Percentiles rank a stretch among this genome's conserved stretches.
Evolutionary conservation across 2,329 filamentous ascomycete genomes (phyloP).

Genomic region (Aureobasidium mangrovei): DNA sequence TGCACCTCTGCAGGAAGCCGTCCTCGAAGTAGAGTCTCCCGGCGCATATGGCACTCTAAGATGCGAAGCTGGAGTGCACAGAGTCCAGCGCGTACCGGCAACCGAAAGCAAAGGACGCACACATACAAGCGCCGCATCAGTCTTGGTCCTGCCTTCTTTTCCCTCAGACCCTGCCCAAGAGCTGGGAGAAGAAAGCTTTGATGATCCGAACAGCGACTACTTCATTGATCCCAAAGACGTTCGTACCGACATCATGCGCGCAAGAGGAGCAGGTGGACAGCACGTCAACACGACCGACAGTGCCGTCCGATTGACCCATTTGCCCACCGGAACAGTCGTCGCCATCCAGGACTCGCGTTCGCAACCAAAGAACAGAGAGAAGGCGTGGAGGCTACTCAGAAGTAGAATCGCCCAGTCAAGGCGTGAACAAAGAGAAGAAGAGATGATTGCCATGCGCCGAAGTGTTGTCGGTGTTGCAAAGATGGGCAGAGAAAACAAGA

Average conservation of each 20-base stretch:
- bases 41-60: constrained; percentile 76
- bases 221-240: constrained; percentile 82
- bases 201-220: constrained; percentile 84
- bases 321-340: constrained; percentile 77
- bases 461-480: constrained; percentile 69
- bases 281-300: constrained; percentile 99
- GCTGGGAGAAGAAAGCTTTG: constrained; percentile 50
- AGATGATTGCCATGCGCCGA: constrained; percentile 63
- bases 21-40: constrained; percentile 69
- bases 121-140: constrained; percentile 85
- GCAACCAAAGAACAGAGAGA: constrained; percentile 79
- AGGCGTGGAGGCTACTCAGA: constrained; percentile 77
- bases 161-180: constrained; percentile 47
- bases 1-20: constrained; percentile 70
- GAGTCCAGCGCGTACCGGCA: constrained; percentile 84
- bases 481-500: constrained; percentile 87
- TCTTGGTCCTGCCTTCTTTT: constrained; percentile 85
- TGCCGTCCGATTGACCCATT: constrained; percentile 83
- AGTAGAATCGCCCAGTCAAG: constrained; percentile 71
- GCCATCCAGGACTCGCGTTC: constrained; percentile 89
- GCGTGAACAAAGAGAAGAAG: constrained; percentile 75
- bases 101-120: constrained; percentile 88
- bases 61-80: constrained; percentile 86
- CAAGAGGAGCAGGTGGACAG: constrained; percentile 85
- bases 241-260: constrained; percentile 78